These are phyloP conservation scores for Lachnellula occidentalis DNA, from an alignment of 2,329 filamentous ascomycete genomes.

Conservation along the genomic window DNA sequence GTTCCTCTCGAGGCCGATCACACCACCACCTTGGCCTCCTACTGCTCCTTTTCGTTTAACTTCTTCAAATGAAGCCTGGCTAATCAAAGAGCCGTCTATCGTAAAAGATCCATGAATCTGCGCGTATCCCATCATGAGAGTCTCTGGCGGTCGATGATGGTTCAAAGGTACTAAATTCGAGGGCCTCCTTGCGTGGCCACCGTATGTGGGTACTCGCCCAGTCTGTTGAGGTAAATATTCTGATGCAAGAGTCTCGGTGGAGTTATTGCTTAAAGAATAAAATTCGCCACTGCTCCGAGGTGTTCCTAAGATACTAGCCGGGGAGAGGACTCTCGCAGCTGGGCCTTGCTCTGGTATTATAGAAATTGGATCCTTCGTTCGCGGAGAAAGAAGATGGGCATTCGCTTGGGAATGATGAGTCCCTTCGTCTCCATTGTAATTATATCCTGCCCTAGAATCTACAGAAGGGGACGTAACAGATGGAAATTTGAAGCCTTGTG, in stretches of 20 bases:
- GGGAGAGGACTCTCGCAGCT: constrained; percentile 64
- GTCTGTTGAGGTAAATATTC: constrained; percentile 65
- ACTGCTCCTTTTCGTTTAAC: constrained; percentile 92
- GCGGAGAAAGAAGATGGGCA: constrained; percentile 23
- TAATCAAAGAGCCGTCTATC: constrained; percentile 84
- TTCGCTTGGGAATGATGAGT: constrained; percentile 11
- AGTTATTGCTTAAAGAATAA: constrained; percentile 91
- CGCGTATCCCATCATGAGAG: constrained; percentile 95
- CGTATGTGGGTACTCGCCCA: constrained; percentile 40
- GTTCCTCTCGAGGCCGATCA: constrained; percentile 68
- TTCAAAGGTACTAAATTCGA: constrained; percentile 39
- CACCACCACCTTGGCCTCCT: constrained; percentile 79
- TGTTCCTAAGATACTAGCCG: constrained; percentile 70
- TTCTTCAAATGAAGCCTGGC: constrained; percentile 85
- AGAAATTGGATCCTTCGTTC: constrained; percentile 34
- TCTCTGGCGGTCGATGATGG: constrained; percentile 57
- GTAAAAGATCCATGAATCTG: constrained; percentile 91
- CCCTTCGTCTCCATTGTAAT: constrained; percentile 4
- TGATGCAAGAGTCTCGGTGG: constrained; percentile 85
- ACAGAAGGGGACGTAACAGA: constrained; percentile 34
- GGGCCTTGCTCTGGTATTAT: constrained; percentile 55
- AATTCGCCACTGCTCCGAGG: constrained; percentile 91
- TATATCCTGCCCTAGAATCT: constrained; percentile 9
- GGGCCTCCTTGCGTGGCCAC: constrained; percentile 34
- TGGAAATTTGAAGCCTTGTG: constrained; percentile 53